Evolutionary conservation across 2,329 filamentous ascomycete species (phyloP).

Genomic region (Diplodia seriata): DNA sequence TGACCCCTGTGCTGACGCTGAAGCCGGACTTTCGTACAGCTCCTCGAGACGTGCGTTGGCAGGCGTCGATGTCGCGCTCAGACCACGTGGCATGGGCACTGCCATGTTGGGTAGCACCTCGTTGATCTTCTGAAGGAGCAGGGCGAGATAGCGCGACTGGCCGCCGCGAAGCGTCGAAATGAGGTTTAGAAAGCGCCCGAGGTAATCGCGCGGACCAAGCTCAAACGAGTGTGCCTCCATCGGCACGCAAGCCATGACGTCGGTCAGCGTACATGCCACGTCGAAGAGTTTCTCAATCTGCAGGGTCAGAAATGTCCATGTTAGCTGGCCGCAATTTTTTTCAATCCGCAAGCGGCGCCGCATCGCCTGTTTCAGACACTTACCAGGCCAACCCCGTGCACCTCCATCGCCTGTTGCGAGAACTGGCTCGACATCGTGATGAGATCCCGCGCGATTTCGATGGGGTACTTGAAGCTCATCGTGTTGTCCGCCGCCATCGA

Average conservation of each 20-base stretch:
- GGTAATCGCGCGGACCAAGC: constrained; percentile 73
- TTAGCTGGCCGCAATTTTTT: too few relatives aligned
- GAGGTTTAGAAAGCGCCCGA: constrained; percentile 70
- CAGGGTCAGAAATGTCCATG: constrained; percentile 29
- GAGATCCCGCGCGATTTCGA: constrained; percentile 67
- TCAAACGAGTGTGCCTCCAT: constrained; percentile 65
- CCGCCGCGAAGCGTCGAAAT: constrained; percentile 76
- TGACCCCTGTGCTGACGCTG: constrained; percentile 30
- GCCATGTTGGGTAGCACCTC: constrained; percentile 67
- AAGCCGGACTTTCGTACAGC: constrained; percentile 34
- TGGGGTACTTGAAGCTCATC: constrained; percentile 67
- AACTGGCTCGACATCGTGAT: constrained; percentile 72
- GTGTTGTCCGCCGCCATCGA: constrained; percentile 64
- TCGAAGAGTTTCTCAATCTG: constrained; percentile 83
- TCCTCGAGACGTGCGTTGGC: constrained; percentile 33
- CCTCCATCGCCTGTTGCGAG: constrained; percentile 73
- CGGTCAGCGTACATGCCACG: constrained; percentile 73
- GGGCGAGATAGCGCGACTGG: constrained; percentile 76
- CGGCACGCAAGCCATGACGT: constrained; percentile 71
- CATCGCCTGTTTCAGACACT: constrained; percentile 43
- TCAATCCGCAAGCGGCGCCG: constrained; percentile 5
- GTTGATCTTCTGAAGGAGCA: constrained; percentile 77
- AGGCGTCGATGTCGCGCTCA: constrained; percentile 42
- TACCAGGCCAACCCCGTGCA: constrained; percentile 76
- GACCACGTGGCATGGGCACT: constrained; percentile 39